Base-by-base conservation (phyloP, 2,329 filamentous ascomycete species). In the Chlorencoelia australis region DNA sequence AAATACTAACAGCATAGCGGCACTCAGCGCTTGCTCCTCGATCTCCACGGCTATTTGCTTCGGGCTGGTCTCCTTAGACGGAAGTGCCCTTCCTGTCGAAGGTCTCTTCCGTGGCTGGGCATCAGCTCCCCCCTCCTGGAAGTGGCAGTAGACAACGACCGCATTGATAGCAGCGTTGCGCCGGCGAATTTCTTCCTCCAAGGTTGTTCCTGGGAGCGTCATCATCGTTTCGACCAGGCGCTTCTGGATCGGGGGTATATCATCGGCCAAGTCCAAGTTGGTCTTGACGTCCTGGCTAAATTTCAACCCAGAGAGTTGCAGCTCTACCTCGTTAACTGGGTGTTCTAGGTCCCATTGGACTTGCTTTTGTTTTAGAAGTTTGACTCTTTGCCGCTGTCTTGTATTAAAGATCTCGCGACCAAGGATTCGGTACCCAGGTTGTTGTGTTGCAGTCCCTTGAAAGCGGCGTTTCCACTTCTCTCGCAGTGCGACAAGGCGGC, bases 101-200 rank as follows among this genome's bases (percentile, higher is more conserved):
- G 33, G 30, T 30, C 39, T 45, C 26, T 22, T 34, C 27, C 38
- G 40, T 42, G 30, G 39, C 35, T 15, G 6, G 18, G 42, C 20
- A 44, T 21, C 36, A 39, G 41, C 36, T 44, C 40, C 30, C 16
- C 36, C 34, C 13, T 45, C 29, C 21, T 45, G 24, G 30, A 47
- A 45, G 35, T 41, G 22, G 41, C 36, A 49, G 40, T 54, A 54
- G 35, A 41, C 36, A 46, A 45, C 42, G 32, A 53, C 50, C 22
- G 40, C 38, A 47, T 56, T 35, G 31, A 57, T 55, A 30, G 49
- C 46, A 30, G 45, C 41, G 17, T 50, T 56, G 26, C 44, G 43
- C 15, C 40, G 32, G 37, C 13, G 41, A 30, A 49, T 39, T 37
- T 52, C 49, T 26, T 37, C 27, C 14, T 46, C 33, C 6, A 47